Evolutionary conservation across 257 asterid species (phyloP).

Genomic region (Nicotiana obtusifolia): DNA sequence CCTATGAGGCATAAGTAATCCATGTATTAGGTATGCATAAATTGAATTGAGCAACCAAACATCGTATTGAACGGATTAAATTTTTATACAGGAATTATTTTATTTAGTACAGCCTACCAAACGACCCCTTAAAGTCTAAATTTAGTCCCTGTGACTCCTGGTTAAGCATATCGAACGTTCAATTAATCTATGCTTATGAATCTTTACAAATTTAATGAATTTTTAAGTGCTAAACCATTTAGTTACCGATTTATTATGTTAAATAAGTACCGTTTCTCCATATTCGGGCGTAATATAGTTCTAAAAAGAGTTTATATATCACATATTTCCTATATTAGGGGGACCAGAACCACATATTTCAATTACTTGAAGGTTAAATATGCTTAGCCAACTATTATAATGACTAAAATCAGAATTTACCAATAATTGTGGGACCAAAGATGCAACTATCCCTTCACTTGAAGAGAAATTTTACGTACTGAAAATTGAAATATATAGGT

Average conservation of each 20-base stretch:
- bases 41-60: too few relatives aligned
- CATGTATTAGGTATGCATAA: too few relatives aligned
- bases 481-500: too few relatives aligned
- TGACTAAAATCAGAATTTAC: background rate
- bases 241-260: background rate
- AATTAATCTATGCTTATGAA: background rate
- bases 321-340: background rate
- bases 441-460: background rate
- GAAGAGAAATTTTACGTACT: background rate
- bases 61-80: too few relatives aligned
- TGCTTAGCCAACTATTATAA: background rate
- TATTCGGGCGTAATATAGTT: background rate
- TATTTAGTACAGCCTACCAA: too few relatives aligned
- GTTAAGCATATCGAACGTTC: background rate
- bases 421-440: background rate
- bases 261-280: background rate
- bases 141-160: background rate
- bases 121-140: too few relatives aligned
- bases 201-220: background rate
- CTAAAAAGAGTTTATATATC: background rate
- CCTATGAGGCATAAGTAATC: too few relatives aligned
- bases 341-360: background rate
- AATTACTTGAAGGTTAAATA: background rate
- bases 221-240: background rate
- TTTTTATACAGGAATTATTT: too few relatives aligned